A percentile compares a stretch with the other conserved stretches of the same genome.
Evolutionary conservation across 768 basidiomycete genomes (phyloP).

Genomic region (Mycena pura): DNA sequence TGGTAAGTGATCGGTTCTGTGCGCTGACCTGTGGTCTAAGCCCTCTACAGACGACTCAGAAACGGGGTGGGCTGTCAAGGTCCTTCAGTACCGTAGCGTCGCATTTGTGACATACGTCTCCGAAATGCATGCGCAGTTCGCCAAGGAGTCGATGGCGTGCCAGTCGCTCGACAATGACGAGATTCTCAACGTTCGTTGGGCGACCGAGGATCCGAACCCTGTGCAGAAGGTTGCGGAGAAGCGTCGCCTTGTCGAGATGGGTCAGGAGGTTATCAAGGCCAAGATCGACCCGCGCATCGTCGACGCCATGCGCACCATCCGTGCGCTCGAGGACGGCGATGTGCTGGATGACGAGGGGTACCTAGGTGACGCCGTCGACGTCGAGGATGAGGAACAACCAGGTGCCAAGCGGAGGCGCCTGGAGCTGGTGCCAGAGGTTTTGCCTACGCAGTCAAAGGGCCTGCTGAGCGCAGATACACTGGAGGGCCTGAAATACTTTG

Average conservation of each 20-base stretch:
- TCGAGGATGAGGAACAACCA: slow-evolving; percentile 38
- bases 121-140: slow-evolving; percentile 90
- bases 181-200: slow-evolving; percentile 98
- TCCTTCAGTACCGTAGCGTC: slow-evolving; percentile 92
- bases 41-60: slow-evolving; percentile 34
- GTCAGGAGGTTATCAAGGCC: slow-evolving; percentile 85
- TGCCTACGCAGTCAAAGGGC: slow-evolving; percentile 53
- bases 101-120: slow-evolving; percentile 95
- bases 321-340: slow-evolving; percentile 88
- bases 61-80: slow-evolving; percentile 65
- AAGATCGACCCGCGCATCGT: slow-evolving; percentile 88
- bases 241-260: slow-evolving; percentile 79
- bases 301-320: slow-evolving; percentile 84
- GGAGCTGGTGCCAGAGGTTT: slow-evolving; percentile 35
- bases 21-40: not conserved
- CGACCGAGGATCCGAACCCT: slow-evolving; percentile 98
- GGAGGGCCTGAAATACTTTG: slow-evolving; percentile 90
- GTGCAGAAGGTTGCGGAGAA: slow-evolving; percentile 87
- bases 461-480: slow-evolving; percentile 85
- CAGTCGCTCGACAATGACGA: slow-evolving; percentile 98
- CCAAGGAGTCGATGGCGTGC: slow-evolving; percentile 98
- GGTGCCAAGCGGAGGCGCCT: slow-evolving; percentile 43
- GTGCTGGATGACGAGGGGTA: slow-evolving; percentile 48
- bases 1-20: slow-evolving; percentile 58
- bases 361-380: slow-evolving; percentile 37